These are phyloP conservation scores for Aspergillus uvarum DNA, from an alignment of 2,329 filamentous ascomycete species.

Conservation along the genomic window DNA sequence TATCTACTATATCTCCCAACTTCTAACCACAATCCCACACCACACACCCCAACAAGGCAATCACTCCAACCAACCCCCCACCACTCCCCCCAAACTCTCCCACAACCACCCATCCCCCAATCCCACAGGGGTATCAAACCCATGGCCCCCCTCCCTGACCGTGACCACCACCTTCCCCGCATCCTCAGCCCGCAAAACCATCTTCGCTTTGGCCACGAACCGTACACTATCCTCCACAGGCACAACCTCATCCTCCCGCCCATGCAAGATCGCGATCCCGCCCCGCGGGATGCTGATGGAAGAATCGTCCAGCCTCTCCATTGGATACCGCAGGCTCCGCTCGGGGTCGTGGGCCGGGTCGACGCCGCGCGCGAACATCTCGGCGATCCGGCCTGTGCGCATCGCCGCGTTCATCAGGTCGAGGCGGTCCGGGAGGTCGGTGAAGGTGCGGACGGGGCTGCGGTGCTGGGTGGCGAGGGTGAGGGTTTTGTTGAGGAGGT, in stretches of 20 bases:
- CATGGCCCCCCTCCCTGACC: slow-evolving; percentile 37
- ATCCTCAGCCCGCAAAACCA: slow-evolving; percentile 25
- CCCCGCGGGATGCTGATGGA: slow-evolving; percentile 28
- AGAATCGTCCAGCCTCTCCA: slow-evolving; percentile 30
- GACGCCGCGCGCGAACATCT: slow-evolving; percentile 22
- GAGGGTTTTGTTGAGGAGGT: no score
- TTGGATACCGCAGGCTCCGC: slow-evolving; percentile 25
- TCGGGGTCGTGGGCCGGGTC: background rate
- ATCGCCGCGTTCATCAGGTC: slow-evolving; percentile 21
- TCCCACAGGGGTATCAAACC: slow-evolving; percentile 31
- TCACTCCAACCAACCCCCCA: slow-evolving; percentile 30
- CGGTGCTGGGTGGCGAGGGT: no score
- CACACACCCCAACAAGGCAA: background rate
- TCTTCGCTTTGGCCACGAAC: slow-evolving; percentile 27
- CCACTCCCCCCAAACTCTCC: slow-evolving; percentile 24
- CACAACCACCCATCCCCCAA: slow-evolving; percentile 32
- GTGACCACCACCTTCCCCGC: slow-evolving; percentile 26
- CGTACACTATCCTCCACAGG: slow-evolving; percentile 26
- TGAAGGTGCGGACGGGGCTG: background rate
- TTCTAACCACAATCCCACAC: no score
- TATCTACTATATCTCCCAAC: no score
- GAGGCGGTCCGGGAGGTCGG: slow-evolving; percentile 10
- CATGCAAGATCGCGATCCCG: slow-evolving; percentile 37
- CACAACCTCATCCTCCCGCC: slow-evolving; percentile 34
- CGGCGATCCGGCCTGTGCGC: slow-evolving; percentile 16